These are phyloP conservation scores for Grosmannia serpens DNA, from an alignment of 2,329 filamentous ascomycete species.

Conservation along the genomic window DNA sequence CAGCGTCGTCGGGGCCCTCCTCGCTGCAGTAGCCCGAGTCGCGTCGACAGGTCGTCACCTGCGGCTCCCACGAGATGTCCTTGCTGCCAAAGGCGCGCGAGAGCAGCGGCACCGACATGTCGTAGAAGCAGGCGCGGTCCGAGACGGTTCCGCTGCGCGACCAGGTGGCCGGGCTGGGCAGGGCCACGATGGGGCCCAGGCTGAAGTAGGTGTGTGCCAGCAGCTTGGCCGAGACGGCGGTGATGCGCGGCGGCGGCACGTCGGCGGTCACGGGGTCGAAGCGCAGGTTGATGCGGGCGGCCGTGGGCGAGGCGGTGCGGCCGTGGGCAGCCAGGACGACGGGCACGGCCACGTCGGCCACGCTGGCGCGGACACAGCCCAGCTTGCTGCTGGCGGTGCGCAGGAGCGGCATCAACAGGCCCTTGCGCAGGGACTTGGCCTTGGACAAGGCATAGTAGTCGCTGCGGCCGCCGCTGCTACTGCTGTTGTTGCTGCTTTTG, in stretches of 20 bases:
- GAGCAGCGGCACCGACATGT: slow-evolving; percentile 30
- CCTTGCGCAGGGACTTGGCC: slow-evolving; percentile 41
- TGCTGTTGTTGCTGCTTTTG: slow-evolving; percentile 8
- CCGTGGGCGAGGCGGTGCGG: slow-evolving; percentile 27
- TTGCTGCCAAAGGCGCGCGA: slow-evolving; percentile 20
- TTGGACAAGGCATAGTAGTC: slow-evolving; percentile 35
- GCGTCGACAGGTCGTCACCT: slow-evolving; percentile 24
- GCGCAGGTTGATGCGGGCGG: slow-evolving; percentile 31
- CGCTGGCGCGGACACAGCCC: slow-evolving; percentile 30
- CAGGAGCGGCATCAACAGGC: slow-evolving; percentile 29
- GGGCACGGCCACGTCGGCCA: slow-evolving; percentile 26
- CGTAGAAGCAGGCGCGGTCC: slow-evolving; percentile 34
- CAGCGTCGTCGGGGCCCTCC: background rate
- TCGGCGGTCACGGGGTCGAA: slow-evolving; percentile 35
- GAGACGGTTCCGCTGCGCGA: slow-evolving; percentile 18
- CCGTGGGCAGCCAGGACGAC: slow-evolving; percentile 40
- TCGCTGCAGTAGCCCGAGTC: slow-evolving; percentile 44
- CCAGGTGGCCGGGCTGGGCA: slow-evolving; percentile 40
- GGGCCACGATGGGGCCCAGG: slow-evolving; percentile 28
- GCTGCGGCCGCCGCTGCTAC: slow-evolving; percentile 33
- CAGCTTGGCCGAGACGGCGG: slow-evolving; percentile 37
- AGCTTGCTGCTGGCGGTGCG: slow-evolving; percentile 24
- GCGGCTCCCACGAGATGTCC: slow-evolving; percentile 28
- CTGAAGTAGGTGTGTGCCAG: slow-evolving; percentile 41
- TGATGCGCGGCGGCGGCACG: slow-evolving; percentile 34